Conservation (phyloP, 169 alveolate genomes). For the Prorocentrum cordatum region DNA sequence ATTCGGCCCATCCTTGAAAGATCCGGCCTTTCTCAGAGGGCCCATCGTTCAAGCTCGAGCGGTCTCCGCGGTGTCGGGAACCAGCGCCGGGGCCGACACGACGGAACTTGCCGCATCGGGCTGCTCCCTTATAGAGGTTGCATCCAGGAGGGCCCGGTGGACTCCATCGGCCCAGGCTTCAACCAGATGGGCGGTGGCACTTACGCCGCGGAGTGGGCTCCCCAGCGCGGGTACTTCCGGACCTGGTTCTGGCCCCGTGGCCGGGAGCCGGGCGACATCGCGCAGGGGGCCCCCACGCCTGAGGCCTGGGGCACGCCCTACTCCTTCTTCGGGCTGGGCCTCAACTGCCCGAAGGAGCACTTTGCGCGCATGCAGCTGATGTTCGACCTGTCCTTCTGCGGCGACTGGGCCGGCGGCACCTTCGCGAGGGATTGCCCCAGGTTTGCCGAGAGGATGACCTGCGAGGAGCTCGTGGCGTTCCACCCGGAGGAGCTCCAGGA, state of each 20-base stretch:
- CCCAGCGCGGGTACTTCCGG: constrained; percentile 22
- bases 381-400: constrained; percentile 55
- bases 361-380: constrained; percentile 40
- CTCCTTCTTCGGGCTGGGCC: neutral
- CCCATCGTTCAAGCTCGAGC: too few species aligned
- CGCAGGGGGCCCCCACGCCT: neutral
- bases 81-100: too few species aligned
- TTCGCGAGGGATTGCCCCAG: neutral
- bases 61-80: too few species aligned
- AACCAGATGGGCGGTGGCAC: constrained; percentile 35
- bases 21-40: too few species aligned
- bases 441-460: neutral
- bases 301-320: constrained; percentile 32
- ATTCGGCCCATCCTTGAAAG: too few species aligned
- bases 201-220: constrained; percentile 63
- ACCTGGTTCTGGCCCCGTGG: constrained; percentile 36
- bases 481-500: too few species aligned
- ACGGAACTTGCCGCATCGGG: too few species aligned
- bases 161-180: constrained; percentile 12
- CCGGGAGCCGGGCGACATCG: constrained; percentile 9
- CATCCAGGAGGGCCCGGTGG: constrained; percentile 8
- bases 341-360: neutral
- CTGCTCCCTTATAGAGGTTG: too few species aligned
- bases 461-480: constrained; percentile 5
- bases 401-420: neutral